Evolutionary conservation across 768 basidiomycete species (phyloP).

Genomic region (Boletus pseudo-olivaceus): DNA sequence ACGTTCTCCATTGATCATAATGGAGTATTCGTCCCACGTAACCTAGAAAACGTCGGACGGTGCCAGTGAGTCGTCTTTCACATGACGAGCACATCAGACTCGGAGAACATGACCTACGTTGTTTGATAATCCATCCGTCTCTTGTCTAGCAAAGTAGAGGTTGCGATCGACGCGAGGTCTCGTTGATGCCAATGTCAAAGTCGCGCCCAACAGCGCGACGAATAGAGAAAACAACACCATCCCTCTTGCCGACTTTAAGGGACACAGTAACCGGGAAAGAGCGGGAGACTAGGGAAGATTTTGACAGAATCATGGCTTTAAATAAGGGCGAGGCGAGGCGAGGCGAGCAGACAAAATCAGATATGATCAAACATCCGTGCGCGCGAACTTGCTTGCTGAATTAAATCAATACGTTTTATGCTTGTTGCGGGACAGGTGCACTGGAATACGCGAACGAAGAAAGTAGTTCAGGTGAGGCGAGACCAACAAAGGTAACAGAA

Average conservation of each 20-base stretch:
- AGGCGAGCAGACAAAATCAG: neutral
- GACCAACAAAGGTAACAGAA: neutral
- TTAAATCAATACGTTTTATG: neutral
- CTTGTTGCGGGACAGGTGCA: neutral
- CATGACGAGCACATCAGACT: neutral
- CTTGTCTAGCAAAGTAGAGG: slow-evolving; percentile 14
- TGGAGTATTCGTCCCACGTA: slow-evolving; percentile 58
- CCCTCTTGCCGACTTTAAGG: neutral
- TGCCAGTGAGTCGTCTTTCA: neutral
- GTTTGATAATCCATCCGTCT: slow-evolving; percentile 14
- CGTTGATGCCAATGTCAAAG: slow-evolving; percentile 11
- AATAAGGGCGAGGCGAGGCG: neutral
- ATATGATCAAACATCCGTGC: neutral
- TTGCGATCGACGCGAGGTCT: slow-evolving; percentile 5
- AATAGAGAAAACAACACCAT: slow-evolving; percentile 13
- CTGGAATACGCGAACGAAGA: neutral
- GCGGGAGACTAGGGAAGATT: neutral
- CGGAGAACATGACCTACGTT: slow-evolving; percentile 6
- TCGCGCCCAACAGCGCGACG: slow-evolving; percentile 8
- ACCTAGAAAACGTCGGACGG: slow-evolving; percentile 27
- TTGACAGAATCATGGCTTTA: neutral
- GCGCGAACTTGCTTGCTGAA: neutral
- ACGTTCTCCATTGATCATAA: slow-evolving; percentile 55
- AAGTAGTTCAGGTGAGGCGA: neutral
- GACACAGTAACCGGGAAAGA: neutral